These are phyloP conservation scores for Suhomyces kunorum DNA, from an alignment of 1,139 yeast genomes.

Conservation along the genomic window DNA sequence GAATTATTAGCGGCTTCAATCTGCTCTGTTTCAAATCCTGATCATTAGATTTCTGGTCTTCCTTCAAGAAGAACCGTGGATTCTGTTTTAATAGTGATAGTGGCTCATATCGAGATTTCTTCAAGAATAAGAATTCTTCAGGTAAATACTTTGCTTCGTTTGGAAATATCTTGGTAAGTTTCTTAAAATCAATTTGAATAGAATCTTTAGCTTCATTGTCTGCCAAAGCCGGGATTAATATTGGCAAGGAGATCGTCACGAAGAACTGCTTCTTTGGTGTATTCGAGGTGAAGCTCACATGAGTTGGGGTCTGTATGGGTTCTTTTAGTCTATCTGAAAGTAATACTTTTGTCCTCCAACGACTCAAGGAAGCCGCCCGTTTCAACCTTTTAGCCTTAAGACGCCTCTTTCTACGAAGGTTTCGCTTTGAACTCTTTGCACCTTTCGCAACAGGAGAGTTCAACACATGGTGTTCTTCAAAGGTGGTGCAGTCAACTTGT, in stretches of 20 bases:
- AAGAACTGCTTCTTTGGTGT: background rate
- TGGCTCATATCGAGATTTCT: conserved; percentile 4
- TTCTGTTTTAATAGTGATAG: conserved; percentile 3
- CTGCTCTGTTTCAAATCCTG: background rate
- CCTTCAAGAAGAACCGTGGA: background rate
- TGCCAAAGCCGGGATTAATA: background rate
- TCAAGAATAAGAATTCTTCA: conserved; percentile 1
- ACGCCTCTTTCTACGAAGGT: too few relatives aligned
- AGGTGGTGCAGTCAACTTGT: too few relatives aligned
- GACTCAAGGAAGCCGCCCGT: background rate
- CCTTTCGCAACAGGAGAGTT: too few relatives aligned
- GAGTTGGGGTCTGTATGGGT: too few relatives aligned
- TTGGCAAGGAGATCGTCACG: background rate
- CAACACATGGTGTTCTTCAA: too few relatives aligned
- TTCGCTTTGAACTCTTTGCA: too few relatives aligned
- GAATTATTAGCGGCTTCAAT: background rate
- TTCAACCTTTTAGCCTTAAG: background rate
- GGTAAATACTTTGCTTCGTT: background rate
- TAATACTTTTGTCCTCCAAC: background rate
- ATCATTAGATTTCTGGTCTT: background rate
- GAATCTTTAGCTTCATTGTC: background rate
- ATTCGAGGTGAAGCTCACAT: background rate
- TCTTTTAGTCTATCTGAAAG: background rate
- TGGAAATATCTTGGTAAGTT: background rate
- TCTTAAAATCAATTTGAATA: background rate